These are phyloP conservation scores for Claviceps fusiformis DNA, from an alignment of 2,329 filamentous ascomycete genomes.

Conservation along the genomic window DNA sequence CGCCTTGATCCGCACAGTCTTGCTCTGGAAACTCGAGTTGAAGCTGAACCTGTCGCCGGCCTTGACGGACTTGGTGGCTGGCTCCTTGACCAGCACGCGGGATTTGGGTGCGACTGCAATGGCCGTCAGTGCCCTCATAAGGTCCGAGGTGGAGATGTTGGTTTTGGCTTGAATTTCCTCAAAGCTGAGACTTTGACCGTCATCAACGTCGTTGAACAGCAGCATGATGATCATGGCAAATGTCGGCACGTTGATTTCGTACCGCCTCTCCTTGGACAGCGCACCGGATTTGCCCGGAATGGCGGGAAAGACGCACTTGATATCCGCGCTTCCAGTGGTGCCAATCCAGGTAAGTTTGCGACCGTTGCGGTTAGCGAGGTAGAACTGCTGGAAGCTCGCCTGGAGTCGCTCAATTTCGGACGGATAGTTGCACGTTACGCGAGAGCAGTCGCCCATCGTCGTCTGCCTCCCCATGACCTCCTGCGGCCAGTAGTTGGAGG, in stretches of 20 bases:
- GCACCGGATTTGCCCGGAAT: constrained; percentile 53
- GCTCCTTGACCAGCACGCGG: constrained; percentile 66
- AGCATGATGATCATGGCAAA: constrained; percentile 84
- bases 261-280: constrained; percentile 52
- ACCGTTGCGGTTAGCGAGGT: constrained; percentile 75
- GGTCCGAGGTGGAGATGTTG: constrained; percentile 60
- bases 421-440: constrained; percentile 54
- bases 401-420: constrained; percentile 60
- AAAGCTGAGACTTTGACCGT: constrained; percentile 37
- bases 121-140: constrained; percentile 67
- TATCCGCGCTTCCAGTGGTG: constrained; percentile 64
- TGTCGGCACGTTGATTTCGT: constrained; percentile 86
- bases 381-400: constrained; percentile 78
- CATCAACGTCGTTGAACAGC: constrained; percentile 68
- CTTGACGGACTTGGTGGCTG: constrained; percentile 65
- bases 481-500: constrained; percentile 88
- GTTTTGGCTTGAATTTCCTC: constrained; percentile 77
- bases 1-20: constrained; percentile 77
- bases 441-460: constrained; percentile 32
- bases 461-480: constrained; percentile 62
- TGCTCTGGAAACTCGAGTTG: constrained; percentile 70
- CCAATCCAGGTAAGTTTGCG: constrained; percentile 74
- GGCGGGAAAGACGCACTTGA: constrained; percentile 65
- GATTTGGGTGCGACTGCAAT: constrained; percentile 75
- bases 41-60: constrained; percentile 66